Evolutionary conservation across 805 yeast species (phyloP).

Genomic region (Grigorovia transvaalensis): DNA sequence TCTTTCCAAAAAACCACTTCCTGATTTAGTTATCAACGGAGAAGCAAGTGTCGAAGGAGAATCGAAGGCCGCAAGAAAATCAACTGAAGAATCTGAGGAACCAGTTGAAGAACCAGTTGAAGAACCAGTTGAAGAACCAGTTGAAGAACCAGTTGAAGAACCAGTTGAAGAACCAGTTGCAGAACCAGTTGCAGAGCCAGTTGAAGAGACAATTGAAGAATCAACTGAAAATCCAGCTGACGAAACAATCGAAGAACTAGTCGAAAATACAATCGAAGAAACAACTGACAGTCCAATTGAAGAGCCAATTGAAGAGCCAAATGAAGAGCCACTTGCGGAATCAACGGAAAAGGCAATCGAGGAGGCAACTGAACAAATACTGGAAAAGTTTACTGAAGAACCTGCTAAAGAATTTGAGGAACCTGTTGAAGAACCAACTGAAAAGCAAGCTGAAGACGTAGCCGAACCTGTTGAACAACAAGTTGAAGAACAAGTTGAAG

Average conservation of each 20-base stretch:
- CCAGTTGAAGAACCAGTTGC: conserved; percentile 2
- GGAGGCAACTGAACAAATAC: conserved; percentile 11
- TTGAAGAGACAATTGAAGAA: conserved; percentile 3
- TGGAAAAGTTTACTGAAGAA: neutral
- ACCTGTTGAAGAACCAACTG: too few species aligned
- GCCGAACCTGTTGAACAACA: too few species aligned
- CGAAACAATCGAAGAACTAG: neutral
- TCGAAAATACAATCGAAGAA: neutral
- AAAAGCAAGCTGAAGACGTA: too few species aligned
- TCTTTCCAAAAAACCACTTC: neutral
- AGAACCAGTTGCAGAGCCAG: conserved; percentile 3
- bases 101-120: conserved; percentile 2
- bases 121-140: conserved; percentile 3
- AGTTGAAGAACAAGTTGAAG: too few species aligned
- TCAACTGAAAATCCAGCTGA: conserved; percentile 8
- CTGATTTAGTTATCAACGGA: conserved; percentile 1
- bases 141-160: conserved; percentile 6
- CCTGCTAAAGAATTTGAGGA: too few species aligned
- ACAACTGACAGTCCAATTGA: conserved; percentile 1
- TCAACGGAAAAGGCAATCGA: conserved; percentile 7
- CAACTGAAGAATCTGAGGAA: conserved; percentile 3
- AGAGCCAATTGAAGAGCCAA: conserved; percentile 6
- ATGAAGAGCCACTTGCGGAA: conserved; percentile 17
- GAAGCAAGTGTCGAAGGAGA: neutral
- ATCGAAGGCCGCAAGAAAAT: neutral